Evolutionary conservation across 805 yeast genomes (phyloP).

Genomic region (Zygotorulaspora chibaensis): DNA sequence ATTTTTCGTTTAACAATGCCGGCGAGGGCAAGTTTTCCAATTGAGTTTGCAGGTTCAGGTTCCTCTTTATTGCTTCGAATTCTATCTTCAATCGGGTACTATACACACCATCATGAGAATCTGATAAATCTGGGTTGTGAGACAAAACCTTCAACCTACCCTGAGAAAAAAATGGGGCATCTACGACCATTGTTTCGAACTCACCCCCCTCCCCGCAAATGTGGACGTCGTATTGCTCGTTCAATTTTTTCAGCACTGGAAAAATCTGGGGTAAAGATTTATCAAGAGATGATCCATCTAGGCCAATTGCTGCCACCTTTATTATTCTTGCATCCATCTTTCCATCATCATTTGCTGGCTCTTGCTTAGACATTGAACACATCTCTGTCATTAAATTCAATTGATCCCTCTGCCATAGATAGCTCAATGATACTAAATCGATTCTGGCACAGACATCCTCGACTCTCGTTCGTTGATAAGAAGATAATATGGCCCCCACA

Average conservation of each 20-base stretch:
- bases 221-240: conserved; percentile 72
- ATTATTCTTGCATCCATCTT: conserved; percentile 73
- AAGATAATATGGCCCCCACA: conserved; percentile 93
- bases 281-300: conserved; percentile 63
- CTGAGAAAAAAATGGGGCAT: conserved; percentile 75
- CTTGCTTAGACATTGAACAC: conserved; percentile 40
- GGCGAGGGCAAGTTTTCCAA: conserved; percentile 39
- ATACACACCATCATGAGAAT: conserved; percentile 58
- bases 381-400: conserved; percentile 75
- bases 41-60: conserved; percentile 16
- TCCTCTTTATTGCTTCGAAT: conserved; percentile 38
- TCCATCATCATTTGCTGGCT: conserved; percentile 8
- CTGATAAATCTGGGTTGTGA: conserved; percentile 40
- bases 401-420: conserved; percentile 89
- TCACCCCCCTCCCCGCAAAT: conserved; percentile 99
- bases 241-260: conserved; percentile 54
- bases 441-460: conserved; percentile 82
- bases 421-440: conserved; percentile 66
- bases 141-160: conserved; percentile 45
- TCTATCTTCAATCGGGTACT: conserved; percentile 57
- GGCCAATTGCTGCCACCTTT: conserved; percentile 91
- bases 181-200: conserved; percentile 87
- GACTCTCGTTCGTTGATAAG: conserved; percentile 92
- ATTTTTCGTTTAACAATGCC: conserved; percentile 18
- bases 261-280: conserved; percentile 57